A percentile compares a stretch with the other conserved stretches of the same genome.
phyloP scores from a whole-genome alignment of 768 basidiomycete genomes.

The Lyophyllum decastes region DNA sequence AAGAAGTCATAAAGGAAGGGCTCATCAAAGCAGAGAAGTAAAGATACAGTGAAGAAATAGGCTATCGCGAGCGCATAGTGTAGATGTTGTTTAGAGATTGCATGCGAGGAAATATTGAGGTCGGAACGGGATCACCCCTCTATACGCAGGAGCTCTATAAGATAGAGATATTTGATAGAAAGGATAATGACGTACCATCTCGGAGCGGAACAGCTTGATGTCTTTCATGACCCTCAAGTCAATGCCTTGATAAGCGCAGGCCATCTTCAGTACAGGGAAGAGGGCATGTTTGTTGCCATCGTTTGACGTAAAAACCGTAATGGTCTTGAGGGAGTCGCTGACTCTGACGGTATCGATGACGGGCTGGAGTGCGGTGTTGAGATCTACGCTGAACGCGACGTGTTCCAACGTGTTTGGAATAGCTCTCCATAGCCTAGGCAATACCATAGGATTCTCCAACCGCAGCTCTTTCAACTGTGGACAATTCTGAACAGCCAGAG shows the following conservation, averaged over 20 bases:
- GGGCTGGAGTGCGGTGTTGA: conserved; percentile 53
- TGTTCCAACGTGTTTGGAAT: conserved; percentile 53
- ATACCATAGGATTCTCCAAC: conserved; percentile 54
- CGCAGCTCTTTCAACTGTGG: conserved; percentile 51
- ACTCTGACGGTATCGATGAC: conserved; percentile 56
- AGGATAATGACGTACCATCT: conserved; percentile 42
- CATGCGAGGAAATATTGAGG: conserved; percentile 17
- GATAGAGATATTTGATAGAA: neutral
- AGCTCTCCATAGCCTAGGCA: conserved; percentile 44
- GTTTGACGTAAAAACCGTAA: conserved; percentile 59
- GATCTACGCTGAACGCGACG: conserved; percentile 62
- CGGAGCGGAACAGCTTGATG: conserved; percentile 51
- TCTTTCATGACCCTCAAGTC: conserved; percentile 52
- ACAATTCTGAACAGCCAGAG: conserved; percentile 48
- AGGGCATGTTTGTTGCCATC: conserved; percentile 51
- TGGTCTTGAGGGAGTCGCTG: conserved; percentile 39
- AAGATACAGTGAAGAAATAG: conserved; percentile 10
- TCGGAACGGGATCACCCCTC: conserved; percentile 19
- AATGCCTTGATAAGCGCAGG: conserved; percentile 64
- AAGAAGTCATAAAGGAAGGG: neutral
- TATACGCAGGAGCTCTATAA: neutral
- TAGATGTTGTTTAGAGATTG: conserved; percentile 20
- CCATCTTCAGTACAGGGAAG: conserved; percentile 57
- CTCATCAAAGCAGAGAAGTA: conserved; percentile 1
- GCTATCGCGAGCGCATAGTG: conserved; percentile 15